Evolutionary conservation across 2,329 filamentous ascomycete genomes (phyloP).

Genomic region (Cordyceps sp.): DNA sequence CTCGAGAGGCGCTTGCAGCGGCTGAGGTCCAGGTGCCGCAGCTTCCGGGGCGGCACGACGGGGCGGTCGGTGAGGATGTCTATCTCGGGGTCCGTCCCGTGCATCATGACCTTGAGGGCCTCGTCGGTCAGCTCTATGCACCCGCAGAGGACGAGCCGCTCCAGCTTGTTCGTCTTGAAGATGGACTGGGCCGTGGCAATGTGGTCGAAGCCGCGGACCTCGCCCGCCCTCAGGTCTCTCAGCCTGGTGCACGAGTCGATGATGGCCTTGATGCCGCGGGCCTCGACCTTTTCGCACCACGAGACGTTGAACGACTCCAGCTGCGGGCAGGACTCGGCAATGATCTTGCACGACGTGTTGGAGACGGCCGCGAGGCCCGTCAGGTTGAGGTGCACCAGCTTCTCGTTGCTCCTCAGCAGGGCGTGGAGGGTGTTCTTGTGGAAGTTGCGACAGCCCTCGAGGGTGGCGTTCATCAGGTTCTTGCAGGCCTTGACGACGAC

Average conservation of each 20-base stretch:
- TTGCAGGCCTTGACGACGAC: constrained; percentile 69
- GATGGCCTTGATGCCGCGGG: constrained; percentile 55
- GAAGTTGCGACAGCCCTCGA: constrained; percentile 82
- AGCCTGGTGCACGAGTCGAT: constrained; percentile 57
- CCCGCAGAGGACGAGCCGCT: constrained; percentile 66
- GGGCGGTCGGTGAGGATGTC: constrained; percentile 66
- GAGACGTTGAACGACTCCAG: constrained; percentile 80
- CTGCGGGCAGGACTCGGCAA: constrained; percentile 63
- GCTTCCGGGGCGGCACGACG: constrained; percentile 57
- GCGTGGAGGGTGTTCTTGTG: constrained; percentile 62
- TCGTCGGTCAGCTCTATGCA: constrained; percentile 66
- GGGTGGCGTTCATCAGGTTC: constrained; percentile 73
- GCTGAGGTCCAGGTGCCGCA: constrained; percentile 75
- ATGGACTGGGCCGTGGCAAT: constrained; percentile 54
- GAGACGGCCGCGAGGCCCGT: constrained; percentile 66
- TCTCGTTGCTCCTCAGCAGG: constrained; percentile 56
- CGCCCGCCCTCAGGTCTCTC: constrained; percentile 65
- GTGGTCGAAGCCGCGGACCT: constrained; percentile 66
- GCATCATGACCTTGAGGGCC: constrained; percentile 55
- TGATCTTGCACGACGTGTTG: constrained; percentile 73
- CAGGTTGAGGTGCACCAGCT: constrained; percentile 71
- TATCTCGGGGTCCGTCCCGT: constrained; percentile 59
- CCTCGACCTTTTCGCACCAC: constrained; percentile 80
- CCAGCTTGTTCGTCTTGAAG: constrained; percentile 66
- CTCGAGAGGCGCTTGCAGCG: constrained; percentile 62